These are phyloP conservation scores for Torulaspora indica DNA, from an alignment of 805 yeast genomes.

Conservation along the genomic window DNA sequence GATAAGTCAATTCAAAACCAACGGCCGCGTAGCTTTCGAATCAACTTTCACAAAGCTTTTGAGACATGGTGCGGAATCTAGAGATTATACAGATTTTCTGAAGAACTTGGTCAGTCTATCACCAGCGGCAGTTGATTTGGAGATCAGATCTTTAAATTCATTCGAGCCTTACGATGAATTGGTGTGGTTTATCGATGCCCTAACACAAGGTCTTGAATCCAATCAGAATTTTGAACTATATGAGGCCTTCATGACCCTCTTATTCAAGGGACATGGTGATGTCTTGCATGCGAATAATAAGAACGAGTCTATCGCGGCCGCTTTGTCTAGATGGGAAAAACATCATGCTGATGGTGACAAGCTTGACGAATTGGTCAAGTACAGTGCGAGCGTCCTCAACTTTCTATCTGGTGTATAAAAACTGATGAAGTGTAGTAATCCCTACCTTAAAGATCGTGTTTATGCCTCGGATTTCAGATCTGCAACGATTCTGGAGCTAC, in stretches of 20 bases:
- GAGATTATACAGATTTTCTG: conserved; percentile 50
- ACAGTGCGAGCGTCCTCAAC: conserved; percentile 72
- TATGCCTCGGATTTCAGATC: conserved; percentile 2
- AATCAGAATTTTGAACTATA: conserved; percentile 69
- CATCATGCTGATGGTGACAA: conserved; percentile 43
- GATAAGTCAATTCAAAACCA: conserved; percentile 26
- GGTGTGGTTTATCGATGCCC: conserved; percentile 58
- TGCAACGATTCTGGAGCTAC: conserved; percentile 9
- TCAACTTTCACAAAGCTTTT: conserved; percentile 65
- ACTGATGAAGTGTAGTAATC: neutral
- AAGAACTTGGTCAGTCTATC: conserved; percentile 52
- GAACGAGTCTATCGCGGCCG: conserved; percentile 40
- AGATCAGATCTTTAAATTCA: conserved; percentile 71
- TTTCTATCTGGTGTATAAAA: conserved; percentile 42
- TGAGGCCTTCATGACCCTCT: conserved; percentile 73
- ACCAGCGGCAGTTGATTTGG: conserved; percentile 79
- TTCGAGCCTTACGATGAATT: conserved; percentile 66
- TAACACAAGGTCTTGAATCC: conserved; percentile 51
- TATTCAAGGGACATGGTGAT: conserved; percentile 79
- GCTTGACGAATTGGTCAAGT: conserved; percentile 66
- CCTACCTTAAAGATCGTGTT: neutral
- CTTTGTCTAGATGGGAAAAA: conserved; percentile 48
- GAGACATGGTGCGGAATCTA: conserved; percentile 44
- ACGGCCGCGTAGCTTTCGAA: conserved; percentile 50
- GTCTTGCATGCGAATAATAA: conserved; percentile 45